phyloP scores from a whole-genome alignment of 2,329 filamentous ascomycete genomes.

The Akanthomyces dipterigenus region DNA sequence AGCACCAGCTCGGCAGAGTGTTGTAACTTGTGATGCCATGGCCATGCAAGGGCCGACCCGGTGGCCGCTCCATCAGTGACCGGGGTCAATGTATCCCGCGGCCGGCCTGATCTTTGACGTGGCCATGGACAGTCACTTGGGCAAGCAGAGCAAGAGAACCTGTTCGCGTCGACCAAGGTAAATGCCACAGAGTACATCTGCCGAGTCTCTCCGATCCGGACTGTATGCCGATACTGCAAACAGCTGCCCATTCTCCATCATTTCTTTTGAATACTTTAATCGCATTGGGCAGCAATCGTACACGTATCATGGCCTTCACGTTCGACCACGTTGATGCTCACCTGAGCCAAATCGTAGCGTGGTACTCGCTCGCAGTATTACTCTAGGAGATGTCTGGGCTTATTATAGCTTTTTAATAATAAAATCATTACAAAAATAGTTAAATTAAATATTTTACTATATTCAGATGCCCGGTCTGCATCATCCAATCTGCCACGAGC shows the following conservation, averaged over 20 bases:
- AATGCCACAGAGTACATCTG: neutral
- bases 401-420: neutral
- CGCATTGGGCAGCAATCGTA: slow-evolving; percentile 3
- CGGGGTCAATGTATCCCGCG: neutral
- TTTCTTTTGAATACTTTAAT: neutral
- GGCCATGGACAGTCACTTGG: slow-evolving; percentile 1
- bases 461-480: neutral
- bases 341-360: neutral
- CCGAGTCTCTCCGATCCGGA: neutral
- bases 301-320: neutral
- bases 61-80: slow-evolving; percentile 3
- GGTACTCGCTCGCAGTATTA: neutral
- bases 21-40: slow-evolving; percentile 5
- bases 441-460: neutral
- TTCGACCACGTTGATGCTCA: slow-evolving; percentile 1
- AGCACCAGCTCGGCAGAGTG: neutral
- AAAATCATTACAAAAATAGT: neutral
- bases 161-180: neutral
- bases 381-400: neutral
- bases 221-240: neutral
- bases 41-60: slow-evolving; percentile 9
- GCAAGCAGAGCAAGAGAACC: neutral
- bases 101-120: slow-evolving; percentile 9
- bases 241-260: neutral
- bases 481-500: neutral